Evolutionary conservation across 2,329 filamentous ascomycete species (phyloP).

Genomic region (Calonectria pseudoreteaudii): DNA sequence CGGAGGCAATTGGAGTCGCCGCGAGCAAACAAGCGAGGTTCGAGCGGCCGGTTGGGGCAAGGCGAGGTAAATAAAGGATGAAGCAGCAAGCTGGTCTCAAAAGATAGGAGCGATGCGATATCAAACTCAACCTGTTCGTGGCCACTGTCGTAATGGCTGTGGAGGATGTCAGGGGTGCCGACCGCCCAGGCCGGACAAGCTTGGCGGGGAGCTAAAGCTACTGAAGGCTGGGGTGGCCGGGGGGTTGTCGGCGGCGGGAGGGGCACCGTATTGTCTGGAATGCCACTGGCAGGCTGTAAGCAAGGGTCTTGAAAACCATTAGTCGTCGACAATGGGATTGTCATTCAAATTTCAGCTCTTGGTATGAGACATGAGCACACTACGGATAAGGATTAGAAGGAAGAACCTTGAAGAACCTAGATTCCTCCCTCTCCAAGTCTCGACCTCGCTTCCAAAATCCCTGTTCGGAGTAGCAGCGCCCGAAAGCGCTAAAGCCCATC

Average conservation of each 20-base stretch:
- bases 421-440: background rate
- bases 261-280: background rate
- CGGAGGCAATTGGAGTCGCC: conserved; percentile 15
- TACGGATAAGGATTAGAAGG: background rate
- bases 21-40: background rate
- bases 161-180: conserved; percentile 17
- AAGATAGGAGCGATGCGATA: conserved; percentile 15
- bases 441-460: background rate
- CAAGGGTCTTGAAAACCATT: background rate
- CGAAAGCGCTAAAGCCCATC: conserved; percentile 1
- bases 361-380: background rate
- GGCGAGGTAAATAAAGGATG: background rate
- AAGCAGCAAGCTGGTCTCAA: background rate
- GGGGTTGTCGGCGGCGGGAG: background rate
- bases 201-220: conserved; percentile 14
- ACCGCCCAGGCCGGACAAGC: background rate
- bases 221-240: conserved; percentile 13
- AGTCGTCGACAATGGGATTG: background rate
- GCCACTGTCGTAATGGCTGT: conserved; percentile 25
- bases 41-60: background rate
- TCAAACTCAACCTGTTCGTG: conserved; percentile 18
- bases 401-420: background rate
- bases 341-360: background rate
- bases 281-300: background rate
- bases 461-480: background rate